Base-by-base conservation (phyloP, 2,329 filamentous ascomycete species). In the Fusarium newnesense region DNA sequence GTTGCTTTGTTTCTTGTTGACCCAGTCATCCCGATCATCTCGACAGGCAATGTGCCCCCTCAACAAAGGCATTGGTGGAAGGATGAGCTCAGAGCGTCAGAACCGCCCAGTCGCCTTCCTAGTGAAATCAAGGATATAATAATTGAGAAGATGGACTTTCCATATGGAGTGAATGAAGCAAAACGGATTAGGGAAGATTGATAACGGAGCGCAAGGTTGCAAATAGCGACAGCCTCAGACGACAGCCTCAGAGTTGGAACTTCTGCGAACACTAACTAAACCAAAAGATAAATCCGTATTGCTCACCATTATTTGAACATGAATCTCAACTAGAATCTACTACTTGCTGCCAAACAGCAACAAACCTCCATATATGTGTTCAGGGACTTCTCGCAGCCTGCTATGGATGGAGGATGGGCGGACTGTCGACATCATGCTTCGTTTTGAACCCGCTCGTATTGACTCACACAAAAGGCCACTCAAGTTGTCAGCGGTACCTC, bases 1-100 rank as follows among this genome's bases (percentile, higher is more conserved):
- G 79, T 92, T 5, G 88, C 87, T 0, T 79, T 92, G 11, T 92
- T 88, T 76, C 83, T 92, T 5, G 86, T 92, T 4, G 88, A 92
- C 73, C 90, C 90, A 0, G 75, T 84, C 30, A 74, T 83, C 2
- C 84, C 83, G 2, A 61, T 86, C 80, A 79, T 84, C 66, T 82
- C 81, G 2, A 85, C 84, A 9, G 81, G 81, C 32, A 85, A 84
- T 30, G 82, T 85, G 18, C 82, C 83, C 21, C 84, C 83, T 2
- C 84, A 86, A 76, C 83, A 83, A 73, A 70, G 67, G 21, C 63
- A 80, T 44, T 85, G 84, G 84, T 84, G 82, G 70, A 28, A 32
- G 7, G 30, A 54, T 28, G 26, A 56, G 16, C 36, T 73, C 10
- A 47, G 67, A 9, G 49, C 47, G 13, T 46, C 58, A 7, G 50